A percentile compares a stretch with the other conserved stretches of the same genome.
Conservation (phyloP, 805 yeast species). For the Yarrowia phangngaensis region DNA sequence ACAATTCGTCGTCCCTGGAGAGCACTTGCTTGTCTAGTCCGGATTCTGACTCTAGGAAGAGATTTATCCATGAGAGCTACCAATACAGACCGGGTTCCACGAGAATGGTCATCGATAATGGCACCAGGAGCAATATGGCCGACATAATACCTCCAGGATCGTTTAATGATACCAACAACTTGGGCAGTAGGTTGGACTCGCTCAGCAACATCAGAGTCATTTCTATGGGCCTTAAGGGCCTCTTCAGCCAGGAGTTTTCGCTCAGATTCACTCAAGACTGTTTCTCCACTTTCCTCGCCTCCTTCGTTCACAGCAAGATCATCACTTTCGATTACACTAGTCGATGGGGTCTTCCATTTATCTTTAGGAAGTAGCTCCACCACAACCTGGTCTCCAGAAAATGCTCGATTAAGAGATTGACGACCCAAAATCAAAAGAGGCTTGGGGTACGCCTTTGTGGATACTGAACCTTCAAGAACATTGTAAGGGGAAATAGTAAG, state of each 20-base stretch:
- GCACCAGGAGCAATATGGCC: slow-evolving; percentile 86
- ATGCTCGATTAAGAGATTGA: slow-evolving; percentile 81
- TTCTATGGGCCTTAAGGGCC: slow-evolving; percentile 53
- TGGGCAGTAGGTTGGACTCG: slow-evolving; percentile 86
- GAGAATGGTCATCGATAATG: slow-evolving; percentile 51
- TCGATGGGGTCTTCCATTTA: slow-evolving; percentile 84
- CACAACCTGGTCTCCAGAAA: slow-evolving; percentile 87
- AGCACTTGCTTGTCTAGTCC: slow-evolving; percentile 80
- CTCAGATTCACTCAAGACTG: slow-evolving; percentile 61
- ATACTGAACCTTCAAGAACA: slow-evolving; percentile 79
- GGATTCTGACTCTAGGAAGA: slow-evolving; percentile 79
- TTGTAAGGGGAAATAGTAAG: slow-evolving; percentile 80
- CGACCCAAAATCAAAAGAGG: slow-evolving; percentile 81
- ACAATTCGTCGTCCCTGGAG: slow-evolving; percentile 87
- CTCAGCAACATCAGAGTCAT: slow-evolving; percentile 38
- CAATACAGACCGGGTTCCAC: slow-evolving; percentile 72
- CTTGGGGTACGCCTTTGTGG: slow-evolving; percentile 65
- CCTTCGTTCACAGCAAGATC: slow-evolving; percentile 48
- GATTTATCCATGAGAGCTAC: slow-evolving; percentile 85
- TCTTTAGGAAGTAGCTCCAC: slow-evolving; percentile 81
- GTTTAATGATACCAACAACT: slow-evolving; percentile 78
- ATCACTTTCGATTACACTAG: slow-evolving; percentile 73
- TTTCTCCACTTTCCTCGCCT: slow-evolving; percentile 44
- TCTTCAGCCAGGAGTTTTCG: slow-evolving; percentile 70
- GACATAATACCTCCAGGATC: slow-evolving; percentile 95